These are phyloP conservation scores for Phytophthora foliorum DNA, from an alignment of 352 stramenopile genomes.

Conservation along the genomic window DNA sequence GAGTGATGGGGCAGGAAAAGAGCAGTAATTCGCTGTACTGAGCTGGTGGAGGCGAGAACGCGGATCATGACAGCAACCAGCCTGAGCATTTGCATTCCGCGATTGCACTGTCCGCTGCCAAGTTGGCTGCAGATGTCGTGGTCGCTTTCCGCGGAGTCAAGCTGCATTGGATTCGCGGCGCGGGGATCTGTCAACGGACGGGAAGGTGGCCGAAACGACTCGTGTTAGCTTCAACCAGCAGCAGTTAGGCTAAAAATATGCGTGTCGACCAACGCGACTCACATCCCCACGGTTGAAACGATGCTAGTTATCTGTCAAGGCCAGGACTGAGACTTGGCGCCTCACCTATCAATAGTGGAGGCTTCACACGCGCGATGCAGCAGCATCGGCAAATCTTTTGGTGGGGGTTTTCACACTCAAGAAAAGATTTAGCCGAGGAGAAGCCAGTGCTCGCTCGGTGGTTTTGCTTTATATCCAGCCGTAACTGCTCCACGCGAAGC, in stretches of 20 bases:
- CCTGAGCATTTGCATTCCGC: background rate
- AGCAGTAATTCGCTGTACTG: constrained; percentile 11
- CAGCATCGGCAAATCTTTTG: constrained; percentile 12
- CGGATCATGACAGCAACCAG: background rate
- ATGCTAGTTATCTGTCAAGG: constrained; percentile 12
- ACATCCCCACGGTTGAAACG: constrained; percentile 6
- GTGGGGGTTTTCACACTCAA: constrained; percentile 14
- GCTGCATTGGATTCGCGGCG: background rate
- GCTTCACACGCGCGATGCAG: background rate
- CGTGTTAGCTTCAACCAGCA: constrained; percentile 15
- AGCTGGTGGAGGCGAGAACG: background rate
- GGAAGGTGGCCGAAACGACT: constrained; percentile 31
- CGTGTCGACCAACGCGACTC: constrained; percentile 11
- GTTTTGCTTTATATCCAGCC: constrained; percentile 25
- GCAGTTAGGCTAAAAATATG: constrained; percentile 22
- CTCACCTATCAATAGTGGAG: constrained; percentile 9
- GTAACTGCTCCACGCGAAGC: constrained; percentile 36
- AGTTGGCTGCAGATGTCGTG: background rate
- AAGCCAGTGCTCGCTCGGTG: constrained; percentile 23
- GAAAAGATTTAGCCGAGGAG: constrained; percentile 1
- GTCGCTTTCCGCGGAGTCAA: background rate
- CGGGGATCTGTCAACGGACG: background rate
- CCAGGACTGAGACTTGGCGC: constrained; percentile 13
- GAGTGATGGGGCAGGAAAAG: constrained; percentile 14
- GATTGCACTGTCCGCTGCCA: background rate